Evolutionary conservation across 148 eudicot species (phyloP), one percentile per base, ranked within the genome.

Genomic region (Pharnaceum exiguum): DNA sequence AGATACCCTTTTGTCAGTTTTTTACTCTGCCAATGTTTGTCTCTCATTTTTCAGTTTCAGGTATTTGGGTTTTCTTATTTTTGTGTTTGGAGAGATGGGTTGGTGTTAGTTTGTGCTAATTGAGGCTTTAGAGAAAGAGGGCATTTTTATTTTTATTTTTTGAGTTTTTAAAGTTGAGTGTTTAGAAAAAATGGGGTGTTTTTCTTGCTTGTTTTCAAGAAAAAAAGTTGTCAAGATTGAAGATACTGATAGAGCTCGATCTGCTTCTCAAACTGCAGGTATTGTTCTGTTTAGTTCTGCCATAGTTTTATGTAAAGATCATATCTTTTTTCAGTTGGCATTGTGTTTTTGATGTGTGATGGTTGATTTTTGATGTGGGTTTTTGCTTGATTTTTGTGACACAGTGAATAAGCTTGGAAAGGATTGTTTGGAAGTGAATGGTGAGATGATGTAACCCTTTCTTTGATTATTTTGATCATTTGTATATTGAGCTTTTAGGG

Each of bases 221-320:
- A 61, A 77, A 69, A 72, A 69, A 47, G 36, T 57, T 51, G 19
- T 66, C 59, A 69, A 73, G 62, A 39, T 73, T 57, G 78, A 73
- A 36, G 81, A 77, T 22, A 59, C 81, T 60, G 75, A 77, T 69
- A 65, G 65, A 8, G 81, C 81, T 69, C 71, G 66, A 65, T 73
- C 81, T 69, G 77, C 62, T 65, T 72, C 76, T 51, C 71, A 60
- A 8, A 36, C 68, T 60, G 42, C 72, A 73, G 81, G 77, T 77
- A 45, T 51, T 54, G n/a, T 22, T 60, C 30, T 51, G 31, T 37
- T 37, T 18, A 38, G 51, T 24, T 50, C 46, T 57, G 21, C 31
- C 21, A 1, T 43, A 1, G 18, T 51, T 51, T 23, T 3, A 19
- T 13, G 15, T 7, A 43, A 48, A 18, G 35, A 48, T 47, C 45